A percentile compares a stretch with the other conserved stretches of the same genome.
Conservation (phyloP, 2,329 filamentous ascomycete species). For the Thyridium curvatum region DNA sequence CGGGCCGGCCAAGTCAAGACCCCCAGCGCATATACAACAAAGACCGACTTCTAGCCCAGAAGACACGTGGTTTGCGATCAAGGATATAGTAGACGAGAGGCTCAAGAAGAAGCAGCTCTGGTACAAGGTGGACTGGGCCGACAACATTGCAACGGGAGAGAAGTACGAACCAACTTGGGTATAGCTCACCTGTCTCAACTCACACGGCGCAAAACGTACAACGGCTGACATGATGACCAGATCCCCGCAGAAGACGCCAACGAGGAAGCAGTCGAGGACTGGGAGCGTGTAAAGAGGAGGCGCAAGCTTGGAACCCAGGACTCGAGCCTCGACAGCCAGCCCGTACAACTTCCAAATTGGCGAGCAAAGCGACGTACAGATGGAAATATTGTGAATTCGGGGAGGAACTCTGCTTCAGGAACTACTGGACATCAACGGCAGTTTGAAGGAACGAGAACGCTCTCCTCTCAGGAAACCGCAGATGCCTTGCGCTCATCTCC, state of each 20-base stretch:
- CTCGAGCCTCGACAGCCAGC: slow-evolving; percentile 5
- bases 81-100: slow-evolving; percentile 30
- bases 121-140: slow-evolving; percentile 54
- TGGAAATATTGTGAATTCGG: background rate
- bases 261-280: slow-evolving; percentile 16
- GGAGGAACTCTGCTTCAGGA: no score
- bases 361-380: slow-evolving; percentile 4
- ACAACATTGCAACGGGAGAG: slow-evolving; percentile 40
- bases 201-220: slow-evolving; percentile 1
- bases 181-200: slow-evolving; percentile 6
- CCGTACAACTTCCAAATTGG: slow-evolving; percentile 4
- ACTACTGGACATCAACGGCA: no score
- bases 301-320: slow-evolving; percentile 2
- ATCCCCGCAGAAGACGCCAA: slow-evolving; percentile 18
- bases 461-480: no score
- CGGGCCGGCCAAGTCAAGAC: background rate
- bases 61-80: slow-evolving; percentile 19
- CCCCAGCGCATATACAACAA: background rate
- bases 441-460: background rate
- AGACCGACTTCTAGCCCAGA: background rate
- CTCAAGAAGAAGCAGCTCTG: slow-evolving; percentile 17
- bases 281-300: slow-evolving; percentile 16
- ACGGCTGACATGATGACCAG: slow-evolving; percentile 2
- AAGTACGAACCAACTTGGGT: slow-evolving; percentile 47
- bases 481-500: no score